A percentile compares a stretch with the other conserved stretches of the same genome.
Evolutionary conservation across 805 yeast genomes (phyloP).

Genomic region (Teunomyces tritomae): DNA sequence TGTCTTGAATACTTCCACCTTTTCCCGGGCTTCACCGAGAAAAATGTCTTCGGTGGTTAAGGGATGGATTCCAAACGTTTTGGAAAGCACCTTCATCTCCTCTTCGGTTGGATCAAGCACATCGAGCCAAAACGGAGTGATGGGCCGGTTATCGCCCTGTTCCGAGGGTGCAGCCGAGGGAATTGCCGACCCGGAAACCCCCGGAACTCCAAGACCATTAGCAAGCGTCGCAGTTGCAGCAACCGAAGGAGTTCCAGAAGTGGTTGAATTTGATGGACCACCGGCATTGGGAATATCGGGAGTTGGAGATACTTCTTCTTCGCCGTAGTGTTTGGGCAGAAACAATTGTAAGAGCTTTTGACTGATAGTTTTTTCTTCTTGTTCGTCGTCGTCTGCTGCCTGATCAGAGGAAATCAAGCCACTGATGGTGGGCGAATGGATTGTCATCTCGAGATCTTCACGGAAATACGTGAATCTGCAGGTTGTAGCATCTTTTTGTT

Average conservation of each 20-base stretch:
- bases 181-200: neutral
- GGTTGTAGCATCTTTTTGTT: neutral
- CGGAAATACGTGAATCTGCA: constrained; percentile 89
- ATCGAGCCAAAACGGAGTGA: constrained; percentile 71
- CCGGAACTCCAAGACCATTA: neutral
- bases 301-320: constrained; percentile 5
- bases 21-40: constrained; percentile 90
- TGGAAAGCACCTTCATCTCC: constrained; percentile 88
- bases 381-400: neutral
- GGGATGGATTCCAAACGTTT: constrained; percentile 94
- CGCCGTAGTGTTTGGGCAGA: constrained; percentile 40
- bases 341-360: constrained; percentile 57
- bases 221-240: neutral
- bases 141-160: constrained; percentile 5
- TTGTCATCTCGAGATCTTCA: constrained; percentile 83
- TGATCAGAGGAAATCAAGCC: constrained; percentile 46
- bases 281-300: constrained; percentile 2
- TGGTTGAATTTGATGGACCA: neutral
- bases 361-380: constrained; percentile 18
- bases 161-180: constrained; percentile 10
- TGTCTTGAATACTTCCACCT: constrained; percentile 86
- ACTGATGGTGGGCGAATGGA: constrained; percentile 84
- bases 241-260: neutral
- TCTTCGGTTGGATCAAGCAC: constrained; percentile 92
- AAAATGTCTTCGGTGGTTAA: constrained; percentile 94